Evolutionary conservation across 1,284 basidiomycete species (phyloP).

Genomic region (Termitomyces sp.): DNA sequence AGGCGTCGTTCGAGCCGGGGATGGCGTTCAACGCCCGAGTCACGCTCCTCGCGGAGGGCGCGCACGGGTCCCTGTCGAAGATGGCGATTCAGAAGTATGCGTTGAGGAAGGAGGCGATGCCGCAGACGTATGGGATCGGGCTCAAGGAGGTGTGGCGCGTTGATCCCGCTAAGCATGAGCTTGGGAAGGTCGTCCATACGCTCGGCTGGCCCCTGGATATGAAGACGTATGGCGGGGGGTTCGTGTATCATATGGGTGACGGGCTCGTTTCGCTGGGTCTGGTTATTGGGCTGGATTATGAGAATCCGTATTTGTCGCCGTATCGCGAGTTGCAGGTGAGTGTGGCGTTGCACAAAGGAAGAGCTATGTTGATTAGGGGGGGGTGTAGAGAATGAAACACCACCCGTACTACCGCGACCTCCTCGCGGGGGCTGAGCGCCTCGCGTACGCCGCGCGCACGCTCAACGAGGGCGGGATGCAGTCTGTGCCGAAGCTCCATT

Average conservation of each 20-base stretch:
- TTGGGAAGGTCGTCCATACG: conserved; percentile 89
- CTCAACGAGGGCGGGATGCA: conserved; percentile 96
- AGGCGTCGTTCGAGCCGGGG: conserved; percentile 91
- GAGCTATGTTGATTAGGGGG: not conserved
- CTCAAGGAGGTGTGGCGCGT: conserved; percentile 98
- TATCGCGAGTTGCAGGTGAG: conserved; percentile 89
- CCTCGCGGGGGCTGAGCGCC: conserved; percentile 50
- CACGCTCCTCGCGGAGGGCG: conserved; percentile 94
- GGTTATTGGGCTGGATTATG: conserved; percentile 92
- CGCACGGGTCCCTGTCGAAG: conserved; percentile 90
- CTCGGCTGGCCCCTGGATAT: conserved; percentile 90
- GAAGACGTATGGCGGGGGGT: conserved; percentile 90
- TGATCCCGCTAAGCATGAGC: conserved; percentile 51
- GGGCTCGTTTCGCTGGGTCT: conserved; percentile 89
- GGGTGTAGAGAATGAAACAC: conserved; percentile 87
- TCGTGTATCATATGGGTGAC: conserved; percentile 95
- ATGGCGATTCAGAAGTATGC: conserved; percentile 76
- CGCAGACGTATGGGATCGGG: conserved; percentile 96
- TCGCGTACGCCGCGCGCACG: conserved; percentile 89
- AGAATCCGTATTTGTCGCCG: conserved; percentile 91
- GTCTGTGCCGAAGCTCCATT: conserved; percentile 86
- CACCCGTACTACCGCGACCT: conserved; percentile 88
- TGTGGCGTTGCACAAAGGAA: too few relatives aligned
- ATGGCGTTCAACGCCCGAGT: conserved; percentile 96
- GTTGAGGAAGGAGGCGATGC: conserved; percentile 75